Conservation (phyloP, 768 basidiomycete species). For the Tylopilus sp. region DNA sequence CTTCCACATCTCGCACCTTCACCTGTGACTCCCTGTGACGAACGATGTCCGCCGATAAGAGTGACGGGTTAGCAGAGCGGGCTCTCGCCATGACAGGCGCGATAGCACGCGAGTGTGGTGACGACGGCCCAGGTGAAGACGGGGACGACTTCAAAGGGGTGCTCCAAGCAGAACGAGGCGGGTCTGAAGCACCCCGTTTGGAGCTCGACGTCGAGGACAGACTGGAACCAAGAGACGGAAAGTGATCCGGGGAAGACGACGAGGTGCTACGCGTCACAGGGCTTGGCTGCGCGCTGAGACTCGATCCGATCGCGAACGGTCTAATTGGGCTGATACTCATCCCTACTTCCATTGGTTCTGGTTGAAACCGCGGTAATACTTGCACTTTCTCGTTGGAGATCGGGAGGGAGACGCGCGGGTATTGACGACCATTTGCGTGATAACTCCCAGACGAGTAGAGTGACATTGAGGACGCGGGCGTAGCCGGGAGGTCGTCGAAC, state of each 20-base stretch:
- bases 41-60: slow-evolving; percentile 14
- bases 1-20: slow-evolving; percentile 22
- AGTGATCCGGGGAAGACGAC: slow-evolving; percentile 28
- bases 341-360: slow-evolving; percentile 58
- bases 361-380: slow-evolving; percentile 45
- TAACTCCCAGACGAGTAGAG: slow-evolving; percentile 20
- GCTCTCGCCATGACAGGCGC: slow-evolving; percentile 8
- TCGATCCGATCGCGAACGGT: slow-evolving; percentile 6
- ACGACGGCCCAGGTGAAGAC: no score
- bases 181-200: slow-evolving; percentile 15
- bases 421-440: slow-evolving; percentile 23
- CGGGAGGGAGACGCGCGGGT: slow-evolving; percentile 25
- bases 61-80: slow-evolving; percentile 10
- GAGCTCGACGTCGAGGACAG: slow-evolving; percentile 23
- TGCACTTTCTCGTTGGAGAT: slow-evolving; percentile 52
- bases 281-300: slow-evolving; percentile 1
- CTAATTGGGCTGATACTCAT: slow-evolving; percentile 29
- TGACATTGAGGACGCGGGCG: slow-evolving; percentile 17
- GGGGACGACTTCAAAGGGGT: slow-evolving; percentile 36
- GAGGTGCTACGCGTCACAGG: slow-evolving; percentile 13
- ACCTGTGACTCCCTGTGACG: slow-evolving; percentile 1
- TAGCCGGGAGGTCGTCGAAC: slow-evolving; percentile 22
- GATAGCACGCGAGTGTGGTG: slow-evolving; percentile 12
- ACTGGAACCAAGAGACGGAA: slow-evolving; percentile 34
- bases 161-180: slow-evolving; percentile 37